Evolutionary conservation across 805 yeast species (phyloP).

Genomic region (Suhomyces canberraensis): DNA sequence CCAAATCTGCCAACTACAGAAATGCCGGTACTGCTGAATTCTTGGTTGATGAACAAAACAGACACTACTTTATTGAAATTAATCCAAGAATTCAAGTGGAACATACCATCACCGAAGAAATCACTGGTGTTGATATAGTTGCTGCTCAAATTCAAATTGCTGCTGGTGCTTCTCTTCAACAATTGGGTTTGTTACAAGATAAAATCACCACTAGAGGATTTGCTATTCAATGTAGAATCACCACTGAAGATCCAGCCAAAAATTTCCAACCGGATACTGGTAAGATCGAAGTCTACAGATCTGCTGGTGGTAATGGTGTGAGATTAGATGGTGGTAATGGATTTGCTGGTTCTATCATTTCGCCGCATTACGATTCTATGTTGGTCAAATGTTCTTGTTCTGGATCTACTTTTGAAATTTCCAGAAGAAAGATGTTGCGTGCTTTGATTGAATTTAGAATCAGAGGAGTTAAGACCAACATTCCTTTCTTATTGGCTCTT

Average conservation of each 20-base stretch:
- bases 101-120: constrained; percentile 98
- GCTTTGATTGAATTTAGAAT: constrained; percentile 96
- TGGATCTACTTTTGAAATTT: constrained; percentile 95
- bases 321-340: constrained; percentile 99
- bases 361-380: constrained; percentile 98
- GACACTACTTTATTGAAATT: constrained; percentile 97
- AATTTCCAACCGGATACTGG: constrained; percentile 99
- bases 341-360: constrained; percentile 92
- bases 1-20: constrained; percentile 82
- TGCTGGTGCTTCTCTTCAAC: constrained; percentile 92
- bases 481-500: constrained; percentile 89
- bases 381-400: constrained; percentile 95
- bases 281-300: constrained; percentile 94
- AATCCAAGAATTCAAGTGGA: constrained; percentile 98
- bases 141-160: constrained; percentile 99
- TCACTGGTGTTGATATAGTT: constrained; percentile 95
- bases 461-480: constrained; percentile 98
- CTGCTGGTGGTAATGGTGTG: constrained; percentile 99
- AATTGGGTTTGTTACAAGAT: constrained; percentile 90
- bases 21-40: constrained; percentile 99
- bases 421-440: constrained; percentile 96
- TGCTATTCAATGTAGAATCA: constrained; percentile 98
- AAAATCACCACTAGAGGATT: constrained; percentile 94
- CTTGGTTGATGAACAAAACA: constrained; percentile 85
- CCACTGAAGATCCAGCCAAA: constrained; percentile 96